Conservation (phyloP, 106 monocot genomes). For the Allium cepa region DNA sequence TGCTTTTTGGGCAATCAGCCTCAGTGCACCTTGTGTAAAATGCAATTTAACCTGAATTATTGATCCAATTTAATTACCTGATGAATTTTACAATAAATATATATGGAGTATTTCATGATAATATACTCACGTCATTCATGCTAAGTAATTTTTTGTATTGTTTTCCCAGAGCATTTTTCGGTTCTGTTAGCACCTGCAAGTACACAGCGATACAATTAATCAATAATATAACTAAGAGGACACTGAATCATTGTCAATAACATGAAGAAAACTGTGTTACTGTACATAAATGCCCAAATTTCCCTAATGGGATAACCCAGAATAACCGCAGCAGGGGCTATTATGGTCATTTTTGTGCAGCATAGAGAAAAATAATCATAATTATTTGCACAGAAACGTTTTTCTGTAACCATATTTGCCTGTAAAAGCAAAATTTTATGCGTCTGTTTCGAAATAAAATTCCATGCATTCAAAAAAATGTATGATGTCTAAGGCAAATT, state of each 20-base stretch:
- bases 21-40: constrained; percentile 72
- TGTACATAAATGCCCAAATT: neutral
- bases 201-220: neutral
- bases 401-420: neutral
- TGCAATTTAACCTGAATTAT: constrained; percentile 78
- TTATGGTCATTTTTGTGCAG: neutral
- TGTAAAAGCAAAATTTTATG: neutral
- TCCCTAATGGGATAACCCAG: neutral
- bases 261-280: neutral
- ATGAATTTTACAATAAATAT: neutral
- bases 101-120: neutral
- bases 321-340: neutral
- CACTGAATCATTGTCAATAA: constrained; percentile 2
- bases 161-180: constrained; percentile 94
- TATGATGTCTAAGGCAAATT: neutral
- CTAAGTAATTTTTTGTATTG: constrained; percentile 88
- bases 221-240: no score
- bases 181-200: constrained; percentile 79
- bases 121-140: constrained; percentile 75
- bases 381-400: neutral
- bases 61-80: constrained; percentile 1
- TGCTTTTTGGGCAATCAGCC: constrained; percentile 82
- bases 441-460: no score
- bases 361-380: neutral
- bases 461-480: neutral